phyloP scores from a whole-genome alignment of 768 basidiomycete species.

The Hortiboletus campestris region DNA sequence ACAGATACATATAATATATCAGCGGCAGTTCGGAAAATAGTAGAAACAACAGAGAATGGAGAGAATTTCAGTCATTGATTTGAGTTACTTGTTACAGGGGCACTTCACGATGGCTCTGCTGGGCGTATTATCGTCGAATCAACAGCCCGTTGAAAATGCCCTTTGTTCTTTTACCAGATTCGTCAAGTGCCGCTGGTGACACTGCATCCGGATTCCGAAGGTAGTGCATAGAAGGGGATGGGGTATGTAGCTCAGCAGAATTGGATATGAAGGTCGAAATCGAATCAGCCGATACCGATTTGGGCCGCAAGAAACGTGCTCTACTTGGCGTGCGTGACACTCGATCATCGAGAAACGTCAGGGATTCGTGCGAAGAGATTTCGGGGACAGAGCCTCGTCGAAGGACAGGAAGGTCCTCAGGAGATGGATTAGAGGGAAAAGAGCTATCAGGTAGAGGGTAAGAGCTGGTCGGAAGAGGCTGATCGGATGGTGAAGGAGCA shows the following conservation, averaged over 20 bases:
- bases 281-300: constrained; percentile 58
- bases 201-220: constrained; percentile 4
- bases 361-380: constrained; percentile 10
- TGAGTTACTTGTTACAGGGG: not conserved
- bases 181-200: constrained; percentile 10
- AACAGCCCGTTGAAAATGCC: constrained; percentile 42
- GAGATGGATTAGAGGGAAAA: constrained; percentile 1
- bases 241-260: constrained; percentile 8
- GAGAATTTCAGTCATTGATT: not conserved
- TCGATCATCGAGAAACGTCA: constrained; percentile 17
- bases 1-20: constrained; percentile 28
- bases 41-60: not conserved
- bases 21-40: constrained; percentile 4
- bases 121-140: constrained; percentile 33
- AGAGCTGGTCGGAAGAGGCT: not conserved
- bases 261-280: constrained; percentile 34
- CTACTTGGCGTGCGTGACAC: constrained; percentile 17
- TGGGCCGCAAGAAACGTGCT: constrained; percentile 37
- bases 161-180: constrained; percentile 33
- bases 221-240: constrained; percentile 6
- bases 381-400: constrained; percentile 32
- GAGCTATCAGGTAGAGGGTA: constrained; percentile 1
- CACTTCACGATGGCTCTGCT: not conserved
- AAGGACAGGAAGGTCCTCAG: constrained; percentile 10
- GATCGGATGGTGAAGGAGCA: constrained; percentile 41